Conservation (phyloP, 129 eudicot genomes). For the Chrysanthemum lavandulifolium region DNA sequence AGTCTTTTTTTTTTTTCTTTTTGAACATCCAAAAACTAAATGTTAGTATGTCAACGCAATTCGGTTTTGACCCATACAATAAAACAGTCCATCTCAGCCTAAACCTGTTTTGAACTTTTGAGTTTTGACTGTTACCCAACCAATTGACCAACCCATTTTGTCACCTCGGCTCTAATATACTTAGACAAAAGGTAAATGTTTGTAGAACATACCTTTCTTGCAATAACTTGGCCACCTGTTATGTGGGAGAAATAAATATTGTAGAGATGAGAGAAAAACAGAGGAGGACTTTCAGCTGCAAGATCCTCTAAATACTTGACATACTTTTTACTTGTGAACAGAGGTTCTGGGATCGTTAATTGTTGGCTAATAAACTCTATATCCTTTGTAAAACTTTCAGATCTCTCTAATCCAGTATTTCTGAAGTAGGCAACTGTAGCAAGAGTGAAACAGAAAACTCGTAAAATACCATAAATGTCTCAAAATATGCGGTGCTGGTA, state of each 20-base stretch:
- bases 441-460: slow-evolving; percentile 9
- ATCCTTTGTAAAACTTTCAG: slow-evolving; percentile 33
- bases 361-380: slow-evolving; percentile 24
- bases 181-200: too few relatives aligned
- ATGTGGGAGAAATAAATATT: slow-evolving; percentile 67
- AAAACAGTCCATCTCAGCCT: too few relatives aligned
- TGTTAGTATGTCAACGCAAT: too few relatives aligned
- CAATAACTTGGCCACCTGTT: slow-evolving; percentile 31
- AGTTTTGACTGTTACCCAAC: too few relatives aligned
- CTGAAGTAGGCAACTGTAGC: slow-evolving; percentile 47
- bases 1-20: too few relatives aligned
- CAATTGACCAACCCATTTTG: too few relatives aligned
- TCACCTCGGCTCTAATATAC: too few relatives aligned
- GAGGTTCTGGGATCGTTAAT: slow-evolving; percentile 21
- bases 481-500: background rate
- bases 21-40: too few relatives aligned
- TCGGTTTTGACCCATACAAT: too few relatives aligned
- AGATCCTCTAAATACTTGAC: slow-evolving; percentile 33
- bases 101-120: too few relatives aligned
- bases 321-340: slow-evolving; percentile 24
- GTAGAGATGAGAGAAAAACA: slow-evolving; percentile 74
- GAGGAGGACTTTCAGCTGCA: slow-evolving; percentile 31
- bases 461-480: background rate
- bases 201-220: slow-evolving; percentile 16
- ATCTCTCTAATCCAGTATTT: slow-evolving; percentile 38